phyloP scores from a whole-genome alignment of 2,329 filamentous ascomycete species.

The Acarospora socialis region DNA sequence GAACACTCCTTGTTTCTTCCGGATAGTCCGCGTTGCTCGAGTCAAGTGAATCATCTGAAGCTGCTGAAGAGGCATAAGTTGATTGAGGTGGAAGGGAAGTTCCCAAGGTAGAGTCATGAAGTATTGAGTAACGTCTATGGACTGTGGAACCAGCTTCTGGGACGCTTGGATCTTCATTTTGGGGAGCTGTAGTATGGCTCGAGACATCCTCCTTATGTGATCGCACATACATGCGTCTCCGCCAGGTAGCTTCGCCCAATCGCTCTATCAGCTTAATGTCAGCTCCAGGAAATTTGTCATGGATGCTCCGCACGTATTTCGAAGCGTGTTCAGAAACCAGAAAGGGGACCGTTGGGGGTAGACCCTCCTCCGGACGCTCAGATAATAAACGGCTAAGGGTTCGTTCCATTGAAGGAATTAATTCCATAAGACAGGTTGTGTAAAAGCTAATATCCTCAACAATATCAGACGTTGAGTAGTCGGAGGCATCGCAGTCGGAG shows the following conservation, averaged over 20 bases:
- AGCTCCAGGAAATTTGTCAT: constrained; percentile 8
- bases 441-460: constrained; percentile 4
- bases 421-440: constrained; percentile 7
- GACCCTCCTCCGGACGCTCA: neutral
- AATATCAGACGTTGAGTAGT: neutral
- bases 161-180: too few relatives aligned
- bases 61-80: constrained; percentile 4
- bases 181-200: too few relatives aligned
- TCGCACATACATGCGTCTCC: constrained; percentile 1
- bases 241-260: constrained; percentile 13
- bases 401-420: constrained; percentile 7
- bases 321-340: constrained; percentile 8
- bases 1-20: constrained; percentile 6
- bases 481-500: neutral
- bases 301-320: constrained; percentile 7
- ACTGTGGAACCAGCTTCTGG: too few relatives aligned
- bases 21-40: constrained; percentile 9
- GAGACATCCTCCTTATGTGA: constrained; percentile 1
- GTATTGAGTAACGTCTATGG: too few relatives aligned
- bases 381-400: neutral
- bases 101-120: constrained; percentile 14
- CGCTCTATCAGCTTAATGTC: constrained; percentile 7
- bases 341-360: constrained; percentile 1
- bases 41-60: constrained; percentile 13
- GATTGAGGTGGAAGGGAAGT: constrained; percentile 9